Conservation (phyloP, 768 basidiomycete genomes). For the Leucogyrophana mollusca region DNA sequence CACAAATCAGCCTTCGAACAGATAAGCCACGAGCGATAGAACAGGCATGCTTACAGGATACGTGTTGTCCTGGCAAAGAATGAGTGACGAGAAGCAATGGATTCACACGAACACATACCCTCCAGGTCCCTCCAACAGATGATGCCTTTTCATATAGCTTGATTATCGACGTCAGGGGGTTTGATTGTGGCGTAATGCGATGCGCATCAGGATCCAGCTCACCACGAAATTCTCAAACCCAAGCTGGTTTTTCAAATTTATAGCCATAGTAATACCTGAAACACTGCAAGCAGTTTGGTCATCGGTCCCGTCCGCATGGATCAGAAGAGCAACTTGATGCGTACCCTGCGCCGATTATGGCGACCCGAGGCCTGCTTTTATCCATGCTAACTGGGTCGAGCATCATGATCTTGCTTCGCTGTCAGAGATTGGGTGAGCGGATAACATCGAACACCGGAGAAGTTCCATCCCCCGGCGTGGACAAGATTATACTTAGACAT, state of each 20-base stretch:
- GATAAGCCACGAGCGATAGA: not conserved
- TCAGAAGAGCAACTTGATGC: not conserved
- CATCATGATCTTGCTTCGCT: no score
- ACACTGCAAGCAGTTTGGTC: conserved; percentile 26
- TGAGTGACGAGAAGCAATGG: no score
- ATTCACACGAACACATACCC: conserved; percentile 34
- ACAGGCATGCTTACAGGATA: conserved; percentile 41
- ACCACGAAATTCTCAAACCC: conserved; percentile 49
- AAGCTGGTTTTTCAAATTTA: conserved; percentile 43
- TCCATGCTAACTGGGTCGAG: no score
- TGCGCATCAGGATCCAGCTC: conserved; percentile 10
- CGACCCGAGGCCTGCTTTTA: conserved; percentile 31
- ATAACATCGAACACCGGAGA: no score
- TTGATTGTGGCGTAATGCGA: not conserved
- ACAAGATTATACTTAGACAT: no score
- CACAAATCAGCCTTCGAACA: conserved; percentile 15
- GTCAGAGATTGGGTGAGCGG: no score
- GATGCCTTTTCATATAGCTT: conserved; percentile 53
- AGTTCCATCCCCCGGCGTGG: no score
- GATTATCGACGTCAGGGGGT: not conserved
- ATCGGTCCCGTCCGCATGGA: not conserved
- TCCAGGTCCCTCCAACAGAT: conserved; percentile 55
- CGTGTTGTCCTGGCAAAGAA: conserved; percentile 44
- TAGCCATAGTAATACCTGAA: conserved; percentile 48
- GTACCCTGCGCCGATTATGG: conserved; percentile 53